Conservation (phyloP, 2,329 filamentous ascomycete species). For the Rutstroemia sp. region DNA sequence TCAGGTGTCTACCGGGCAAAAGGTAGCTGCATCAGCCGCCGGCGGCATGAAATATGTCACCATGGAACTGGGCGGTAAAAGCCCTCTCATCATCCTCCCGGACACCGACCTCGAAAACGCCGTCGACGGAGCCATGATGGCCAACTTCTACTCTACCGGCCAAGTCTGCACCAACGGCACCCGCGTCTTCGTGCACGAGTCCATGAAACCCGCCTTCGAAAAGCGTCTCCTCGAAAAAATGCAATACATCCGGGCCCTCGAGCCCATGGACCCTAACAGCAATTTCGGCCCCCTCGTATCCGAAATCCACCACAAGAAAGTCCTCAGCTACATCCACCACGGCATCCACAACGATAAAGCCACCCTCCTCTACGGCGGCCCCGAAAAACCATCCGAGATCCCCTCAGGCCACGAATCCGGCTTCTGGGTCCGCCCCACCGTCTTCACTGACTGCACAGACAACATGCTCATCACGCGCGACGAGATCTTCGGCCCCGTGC, state of each 20-base stretch:
- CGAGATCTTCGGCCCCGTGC: constrained; percentile 85
- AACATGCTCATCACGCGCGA: constrained; percentile 71
- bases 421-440: constrained; percentile 78
- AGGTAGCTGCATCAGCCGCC: constrained; percentile 69
- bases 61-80: constrained; percentile 88
- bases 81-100: constrained; percentile 69
- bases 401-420: constrained; percentile 42
- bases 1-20: constrained; percentile 75
- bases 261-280: constrained; percentile 62
- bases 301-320: constrained; percentile 67
- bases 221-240: constrained; percentile 62
- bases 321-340: constrained; percentile 66
- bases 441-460: constrained; percentile 83
- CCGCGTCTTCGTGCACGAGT: constrained; percentile 69
- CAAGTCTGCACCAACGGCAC: constrained; percentile 94
- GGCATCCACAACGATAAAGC: constrained; percentile 69
- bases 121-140: constrained; percentile 88
- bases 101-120: constrained; percentile 72
- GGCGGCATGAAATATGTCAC: constrained; percentile 83
- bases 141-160: constrained; percentile 85
- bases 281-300: constrained; percentile 84
- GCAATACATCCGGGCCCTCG: constrained; percentile 59
- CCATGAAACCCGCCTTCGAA: constrained; percentile 62
- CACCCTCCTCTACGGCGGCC: constrained; percentile 65
- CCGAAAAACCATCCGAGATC: constrained; percentile 40